Evolutionary conservation across 164 flowering plant species (phyloP), one percentile per base, ranked within the genome.

Genomic region (Berberis vulgaris): DNA sequence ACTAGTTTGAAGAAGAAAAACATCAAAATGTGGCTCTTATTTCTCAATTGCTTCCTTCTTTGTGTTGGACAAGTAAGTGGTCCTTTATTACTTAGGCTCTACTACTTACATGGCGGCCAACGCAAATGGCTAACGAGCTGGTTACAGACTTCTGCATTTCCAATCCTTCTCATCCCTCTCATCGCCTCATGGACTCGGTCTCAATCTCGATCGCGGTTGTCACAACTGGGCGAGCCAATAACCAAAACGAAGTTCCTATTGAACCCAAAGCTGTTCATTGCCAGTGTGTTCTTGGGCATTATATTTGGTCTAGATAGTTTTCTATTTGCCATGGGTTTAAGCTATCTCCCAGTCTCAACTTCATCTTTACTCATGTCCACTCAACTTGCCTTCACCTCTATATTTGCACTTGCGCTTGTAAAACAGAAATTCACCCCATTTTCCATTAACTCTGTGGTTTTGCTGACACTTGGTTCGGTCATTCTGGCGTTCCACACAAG

Each of bases 361-460:
- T 71, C 75, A 9, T 65, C 75, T 3, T 65, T 77, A 0, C 67
- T 74, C 46, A 43, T 63, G 46, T 60, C n/a, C n/a, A n/a, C n/a
- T n/a, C n/a, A n/a, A n/a, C n/a, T 77, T 4, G 74, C 70, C 5
- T 76, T 76, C 73, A 77, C 80, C 9, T 73, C 77, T n/a, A 38
- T 71, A 11, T 77, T 77, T 44, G 69, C 77, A 6, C 47, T 73
- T 12, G 2, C 71, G 3, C 43, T 74, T n/a, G 80, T 73, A 7
- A 70, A 52, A 57, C 74, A 74, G 54, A 67, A 57, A 41, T 77
- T 74, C 57, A 77, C 68, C 3, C 50, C 69, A 1, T 78, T 69
- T 39, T 65, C 78, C 0, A 49, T 75, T 38, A 67, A 74, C 11
- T 69, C 76, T 0, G 74, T 78, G 11, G 71, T 73, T 1, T 44